Evolutionary conservation across 306 rosid genomes (phyloP).

Genomic region (Oemleria cerasiformis): DNA sequence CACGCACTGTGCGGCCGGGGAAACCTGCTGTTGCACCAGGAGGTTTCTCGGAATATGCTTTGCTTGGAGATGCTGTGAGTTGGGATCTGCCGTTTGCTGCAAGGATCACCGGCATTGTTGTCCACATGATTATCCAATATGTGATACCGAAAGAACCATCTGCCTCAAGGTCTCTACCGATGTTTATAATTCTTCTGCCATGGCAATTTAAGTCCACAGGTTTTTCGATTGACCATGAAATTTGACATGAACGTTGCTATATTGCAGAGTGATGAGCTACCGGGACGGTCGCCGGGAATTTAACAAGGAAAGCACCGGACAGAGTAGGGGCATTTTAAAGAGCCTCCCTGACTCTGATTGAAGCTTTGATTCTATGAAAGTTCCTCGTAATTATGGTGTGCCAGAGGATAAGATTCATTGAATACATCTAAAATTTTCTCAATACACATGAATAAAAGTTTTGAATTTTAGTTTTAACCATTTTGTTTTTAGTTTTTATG

Average conservation of each 20-base stretch:
- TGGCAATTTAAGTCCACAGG: neutral
- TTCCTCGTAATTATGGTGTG: neutral
- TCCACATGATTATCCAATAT: slow-evolving; percentile 74
- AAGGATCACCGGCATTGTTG: slow-evolving; percentile 70
- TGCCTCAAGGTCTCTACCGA: slow-evolving; percentile 71
- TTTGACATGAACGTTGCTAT: neutral
- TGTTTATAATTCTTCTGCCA: neutral
- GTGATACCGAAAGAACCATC: slow-evolving; percentile 40
- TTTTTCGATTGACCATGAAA: neutral
- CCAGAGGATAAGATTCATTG: too few species aligned
- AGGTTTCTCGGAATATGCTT: slow-evolving; percentile 64
- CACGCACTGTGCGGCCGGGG: slow-evolving; percentile 58
- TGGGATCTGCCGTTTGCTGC: slow-evolving; percentile 70
- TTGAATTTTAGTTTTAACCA: neutral
- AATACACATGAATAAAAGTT: neutral
- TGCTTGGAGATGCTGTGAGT: slow-evolving; percentile 67
- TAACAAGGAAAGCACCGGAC: slow-evolving; percentile 27
- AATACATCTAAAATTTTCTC: neutral
- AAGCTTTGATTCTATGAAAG: slow-evolving; percentile 25
- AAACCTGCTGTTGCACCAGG: slow-evolving; percentile 76
- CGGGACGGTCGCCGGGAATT: slow-evolving; percentile 46
- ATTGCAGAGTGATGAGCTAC: slow-evolving; percentile 14
- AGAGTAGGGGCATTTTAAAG: slow-evolving; percentile 19
- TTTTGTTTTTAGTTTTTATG: neutral
- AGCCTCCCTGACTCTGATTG: slow-evolving; percentile 24